Base-by-base conservation (phyloP, 371 early-diverging fungal genomes). In the Batrachochytrium dendrobatidis region DNA sequence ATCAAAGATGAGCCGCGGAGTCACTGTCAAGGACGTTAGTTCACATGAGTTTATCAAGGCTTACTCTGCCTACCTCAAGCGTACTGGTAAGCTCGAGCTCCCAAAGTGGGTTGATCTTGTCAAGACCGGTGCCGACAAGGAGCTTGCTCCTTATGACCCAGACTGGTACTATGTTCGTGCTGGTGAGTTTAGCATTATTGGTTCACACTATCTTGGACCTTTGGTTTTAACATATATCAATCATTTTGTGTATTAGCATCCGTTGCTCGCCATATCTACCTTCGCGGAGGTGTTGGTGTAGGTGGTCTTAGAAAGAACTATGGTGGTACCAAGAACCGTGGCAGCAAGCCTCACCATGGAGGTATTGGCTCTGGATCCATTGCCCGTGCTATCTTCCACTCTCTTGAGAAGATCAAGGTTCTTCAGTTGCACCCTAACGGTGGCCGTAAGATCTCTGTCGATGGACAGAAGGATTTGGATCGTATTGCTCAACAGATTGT, bases 161-260 rank as follows among this genome's bases (percentile, higher is more conserved):
- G 97, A 98, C 85, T 98, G 97, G 97, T 98, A 85, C 90, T 98
- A 91, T 83, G 77, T 93, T 65, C 93, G 96, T 71, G 94, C 93
- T 63, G 92, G 90, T 89, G 79, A 63, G 77, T 66, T 18, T 39
- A 12, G 15, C 15, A 39, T n/a, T 39, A n/a, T n/a, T 34, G 43
- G 12, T 17, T 32, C 30, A 39, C 43, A n/a, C 43, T 35, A 20
- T 6, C 43, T 20, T 51, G 15, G 17, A 15, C 17, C 51, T 17
- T 26, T 15, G 25, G 25, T 15, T 51, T 51, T 51, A 17, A 15
- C n/a, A n/a, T n/a, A n/a, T n/a, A n/a, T 48, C 8, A 17, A 44
- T 26, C 51, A 44, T 43, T 53, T 24, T 29, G 52, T 55, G 34
- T 22, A 55, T 54, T 70, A 89, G 98, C 99, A 58, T 83, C 94